A percentile compares a stretch with the other conserved stretches of the same genome.
Conservation (phyloP, 2,329 filamentous ascomycete species). For the Tolypocladium ophioglossoides region DNA sequence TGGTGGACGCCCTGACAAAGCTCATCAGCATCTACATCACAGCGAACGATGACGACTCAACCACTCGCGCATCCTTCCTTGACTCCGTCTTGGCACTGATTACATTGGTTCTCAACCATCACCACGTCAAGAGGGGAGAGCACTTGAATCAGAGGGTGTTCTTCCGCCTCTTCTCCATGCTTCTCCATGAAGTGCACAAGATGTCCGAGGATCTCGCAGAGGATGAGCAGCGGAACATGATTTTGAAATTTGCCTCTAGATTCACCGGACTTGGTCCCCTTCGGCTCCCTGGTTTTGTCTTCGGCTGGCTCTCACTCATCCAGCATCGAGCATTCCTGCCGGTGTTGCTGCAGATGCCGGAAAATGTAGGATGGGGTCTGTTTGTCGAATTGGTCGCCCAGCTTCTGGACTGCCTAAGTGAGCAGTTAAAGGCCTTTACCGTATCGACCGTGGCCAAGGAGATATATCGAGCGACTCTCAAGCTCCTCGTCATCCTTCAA, state of each 20-base stretch:
- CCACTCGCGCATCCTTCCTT: conserved; percentile 59
- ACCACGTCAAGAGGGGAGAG: conserved; percentile 71
- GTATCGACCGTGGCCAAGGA: conserved; percentile 64
- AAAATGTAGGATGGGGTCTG: conserved; percentile 62
- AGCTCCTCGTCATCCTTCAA: conserved; percentile 74
- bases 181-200: conserved; percentile 64
- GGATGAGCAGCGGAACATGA: conserved; percentile 56
- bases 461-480: conserved; percentile 73
- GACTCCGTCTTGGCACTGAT: conserved; percentile 70
- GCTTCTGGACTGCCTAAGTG: conserved; percentile 63
- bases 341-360: conserved; percentile 56
- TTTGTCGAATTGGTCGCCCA: conserved; percentile 66
- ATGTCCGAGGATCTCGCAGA: conserved; percentile 48
- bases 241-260: conserved; percentile 59
- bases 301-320: conserved; percentile 73
- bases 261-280: conserved; percentile 66
- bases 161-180: conserved; percentile 75
- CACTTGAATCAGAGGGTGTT: conserved; percentile 82
- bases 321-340: conserved; percentile 81
- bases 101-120: conserved; percentile 72
- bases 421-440: conserved; percentile 65
- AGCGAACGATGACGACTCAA: conserved; percentile 55
- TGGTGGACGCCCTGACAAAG: conserved; percentile 73
- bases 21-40: conserved; percentile 67
- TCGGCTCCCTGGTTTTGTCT: conserved; percentile 72